These are phyloP conservation scores for Cryptosporidium parvum DNA, from an alignment of 169 alveolate species.

Conservation along the genomic window DNA sequence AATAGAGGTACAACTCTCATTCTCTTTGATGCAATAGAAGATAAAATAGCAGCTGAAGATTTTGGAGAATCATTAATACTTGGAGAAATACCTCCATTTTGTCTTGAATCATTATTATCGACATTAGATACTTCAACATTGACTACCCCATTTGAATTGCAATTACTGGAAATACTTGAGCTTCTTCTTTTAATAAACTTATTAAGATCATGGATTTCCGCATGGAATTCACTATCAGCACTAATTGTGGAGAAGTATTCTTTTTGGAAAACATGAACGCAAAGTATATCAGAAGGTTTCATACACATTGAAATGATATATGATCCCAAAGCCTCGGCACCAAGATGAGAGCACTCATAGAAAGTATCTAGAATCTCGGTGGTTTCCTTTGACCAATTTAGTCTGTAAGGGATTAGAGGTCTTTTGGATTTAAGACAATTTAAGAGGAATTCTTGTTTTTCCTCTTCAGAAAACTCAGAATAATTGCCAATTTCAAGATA, in stretches of 20 bases:
- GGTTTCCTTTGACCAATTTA: constrained; percentile 81
- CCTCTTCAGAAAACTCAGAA: constrained; percentile 80
- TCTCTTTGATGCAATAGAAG: constrained; percentile 62
- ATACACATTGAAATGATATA: constrained; percentile 87
- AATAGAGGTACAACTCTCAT: constrained; percentile 85
- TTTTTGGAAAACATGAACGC: constrained; percentile 82
- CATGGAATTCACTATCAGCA: constrained; percentile 71
- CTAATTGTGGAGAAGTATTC: constrained; percentile 74
- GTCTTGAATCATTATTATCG: background rate
- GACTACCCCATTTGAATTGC: background rate
- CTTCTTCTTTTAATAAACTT: constrained; percentile 44
- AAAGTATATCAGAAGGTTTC: constrained; percentile 85
- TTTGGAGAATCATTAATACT: constrained; percentile 35
- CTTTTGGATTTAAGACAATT: constrained; percentile 79
- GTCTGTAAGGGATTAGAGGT: constrained; percentile 81
- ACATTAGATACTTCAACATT: background rate
- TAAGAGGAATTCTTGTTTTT: constrained; percentile 78
- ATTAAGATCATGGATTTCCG: constrained; percentile 45
- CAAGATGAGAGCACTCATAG: constrained; percentile 83
- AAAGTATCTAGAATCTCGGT: constrained; percentile 81
- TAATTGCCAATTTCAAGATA: constrained; percentile 80
- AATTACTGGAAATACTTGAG: background rate
- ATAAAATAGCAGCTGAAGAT: constrained; percentile 61
- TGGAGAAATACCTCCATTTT: constrained; percentile 1
- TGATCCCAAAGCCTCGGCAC: constrained; percentile 85